These are phyloP conservation scores for Mrakia blollopis DNA, from an alignment of 768 basidiomycete species.

Conservation along the genomic window DNA sequence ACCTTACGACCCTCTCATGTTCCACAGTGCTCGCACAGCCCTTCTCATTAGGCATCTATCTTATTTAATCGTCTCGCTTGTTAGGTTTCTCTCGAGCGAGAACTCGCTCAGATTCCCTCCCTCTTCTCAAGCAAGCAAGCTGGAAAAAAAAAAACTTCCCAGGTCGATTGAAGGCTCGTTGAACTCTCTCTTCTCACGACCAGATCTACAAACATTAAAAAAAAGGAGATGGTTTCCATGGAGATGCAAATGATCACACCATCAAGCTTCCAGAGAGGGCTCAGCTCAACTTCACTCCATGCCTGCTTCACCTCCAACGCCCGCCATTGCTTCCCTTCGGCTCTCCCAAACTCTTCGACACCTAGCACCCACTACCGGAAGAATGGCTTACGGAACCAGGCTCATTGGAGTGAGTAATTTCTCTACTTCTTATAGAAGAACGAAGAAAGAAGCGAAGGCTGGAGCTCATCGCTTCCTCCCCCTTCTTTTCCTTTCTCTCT, in stretches of 20 bases:
- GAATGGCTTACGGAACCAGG: slow-evolving; percentile 56
- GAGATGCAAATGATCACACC: not conserved
- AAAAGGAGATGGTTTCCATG: too few species aligned
- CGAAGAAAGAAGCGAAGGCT: not conserved
- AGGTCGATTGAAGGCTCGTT: too few species aligned
- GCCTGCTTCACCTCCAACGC: slow-evolving; percentile 12
- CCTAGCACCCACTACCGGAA: slow-evolving; percentile 19
- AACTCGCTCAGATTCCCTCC: not conserved
- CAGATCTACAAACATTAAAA: too few species aligned
- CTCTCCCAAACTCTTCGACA: slow-evolving; percentile 30
- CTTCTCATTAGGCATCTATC: not conserved
- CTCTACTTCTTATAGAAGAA: not conserved
- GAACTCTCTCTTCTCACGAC: too few species aligned
- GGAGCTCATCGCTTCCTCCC: slow-evolving; percentile 1
- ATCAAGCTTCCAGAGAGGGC: too few species aligned
- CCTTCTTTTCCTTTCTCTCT: slow-evolving; percentile 17
- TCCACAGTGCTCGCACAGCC: not conserved
- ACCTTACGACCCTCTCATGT: not conserved
- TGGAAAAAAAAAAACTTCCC: too few species aligned
- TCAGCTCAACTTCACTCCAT: too few species aligned
- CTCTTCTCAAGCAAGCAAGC: too few species aligned
- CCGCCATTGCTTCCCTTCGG: slow-evolving; percentile 27
- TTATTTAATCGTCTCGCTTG: not conserved
- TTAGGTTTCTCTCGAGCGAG: not conserved
- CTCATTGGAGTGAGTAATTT: slow-evolving; percentile 55